phyloP scores from a whole-genome alignment of 2,329 filamentous ascomycete species.

The Phialophora expanda region DNA sequence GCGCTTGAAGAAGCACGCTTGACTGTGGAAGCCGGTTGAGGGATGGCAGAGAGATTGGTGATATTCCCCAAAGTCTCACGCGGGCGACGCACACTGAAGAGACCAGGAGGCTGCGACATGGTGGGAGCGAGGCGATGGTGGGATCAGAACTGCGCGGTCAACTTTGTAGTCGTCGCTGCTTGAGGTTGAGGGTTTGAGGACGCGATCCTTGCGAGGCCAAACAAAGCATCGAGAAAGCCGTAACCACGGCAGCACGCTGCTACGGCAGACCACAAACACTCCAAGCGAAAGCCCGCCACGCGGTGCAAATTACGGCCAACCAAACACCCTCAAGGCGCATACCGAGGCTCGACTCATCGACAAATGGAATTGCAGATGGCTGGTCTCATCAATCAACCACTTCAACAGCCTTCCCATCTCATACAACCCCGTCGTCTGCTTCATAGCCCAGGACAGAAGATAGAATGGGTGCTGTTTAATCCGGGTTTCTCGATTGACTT shows the following conservation, averaged over 20 bases:
- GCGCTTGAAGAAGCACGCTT: conserved; percentile 86
- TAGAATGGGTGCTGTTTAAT: not conserved
- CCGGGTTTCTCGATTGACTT: not conserved
- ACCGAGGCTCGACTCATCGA: conserved; percentile 5
- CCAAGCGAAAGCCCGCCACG: not conserved
- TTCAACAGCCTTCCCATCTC: conserved; percentile 1
- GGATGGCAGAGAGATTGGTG: conserved; percentile 81
- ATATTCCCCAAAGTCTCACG: conserved; percentile 91
- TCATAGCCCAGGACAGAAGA: not conserved
- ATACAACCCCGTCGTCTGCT: not conserved
- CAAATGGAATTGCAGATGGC: conserved; percentile 4
- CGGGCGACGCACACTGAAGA: conserved; percentile 90
- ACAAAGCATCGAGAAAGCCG: not conserved
- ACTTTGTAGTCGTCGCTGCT: not conserved
- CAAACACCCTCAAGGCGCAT: not conserved
- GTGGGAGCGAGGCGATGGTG: conserved; percentile 38
- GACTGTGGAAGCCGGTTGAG: conserved; percentile 89
- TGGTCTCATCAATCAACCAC: conserved; percentile 9
- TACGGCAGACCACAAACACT: not conserved
- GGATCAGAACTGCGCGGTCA: not conserved
- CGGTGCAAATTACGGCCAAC: not conserved
- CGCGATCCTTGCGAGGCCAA: not conserved
- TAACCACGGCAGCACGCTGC: not conserved
- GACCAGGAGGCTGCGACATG: conserved; percentile 86
- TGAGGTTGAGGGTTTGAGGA: not conserved